Conservation (phyloP, 2,329 filamentous ascomycete genomes). For the Fusarium sp. region DNA sequence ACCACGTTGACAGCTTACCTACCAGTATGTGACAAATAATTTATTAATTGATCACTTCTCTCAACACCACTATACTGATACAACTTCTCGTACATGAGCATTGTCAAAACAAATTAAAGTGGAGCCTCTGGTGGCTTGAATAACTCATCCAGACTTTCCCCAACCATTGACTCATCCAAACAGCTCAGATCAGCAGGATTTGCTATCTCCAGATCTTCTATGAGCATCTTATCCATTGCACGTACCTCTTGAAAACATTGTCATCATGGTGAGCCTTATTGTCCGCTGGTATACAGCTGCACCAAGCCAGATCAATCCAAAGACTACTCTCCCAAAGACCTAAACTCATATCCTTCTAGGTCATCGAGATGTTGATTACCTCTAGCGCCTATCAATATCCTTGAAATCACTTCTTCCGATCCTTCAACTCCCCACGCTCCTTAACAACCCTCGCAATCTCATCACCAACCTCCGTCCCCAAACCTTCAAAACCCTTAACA, state of each 20-base stretch:
- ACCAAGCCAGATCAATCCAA: accelerated
- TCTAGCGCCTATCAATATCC: not conserved
- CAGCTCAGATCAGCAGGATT: not conserved
- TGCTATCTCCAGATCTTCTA: accelerated
- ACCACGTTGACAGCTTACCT: not conserved
- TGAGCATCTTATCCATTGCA: not conserved
- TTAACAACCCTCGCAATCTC: slow-evolving; percentile 43
- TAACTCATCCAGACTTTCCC: not conserved
- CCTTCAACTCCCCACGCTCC: slow-evolving; percentile 31
- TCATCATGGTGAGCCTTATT: not conserved
- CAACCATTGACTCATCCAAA: not conserved
- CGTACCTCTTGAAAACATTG: not conserved
- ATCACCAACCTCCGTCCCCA: slow-evolving; percentile 43
- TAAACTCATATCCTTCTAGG: too few species aligned
- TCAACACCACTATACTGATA: not conserved
- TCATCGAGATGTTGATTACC: too few species aligned
- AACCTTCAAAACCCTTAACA: slow-evolving; percentile 59
- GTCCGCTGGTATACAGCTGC: not conserved
- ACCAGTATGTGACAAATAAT: not conserved
- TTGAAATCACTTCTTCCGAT: not conserved
- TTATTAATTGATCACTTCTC: not conserved
- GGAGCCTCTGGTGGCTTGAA: not conserved
- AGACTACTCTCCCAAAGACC: accelerated
- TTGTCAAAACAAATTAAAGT: too few species aligned
- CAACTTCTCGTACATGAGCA: not conserved